Evolutionary conservation across 108 stramenopile species (phyloP), one percentile per base, ranked within the genome.

Genomic region (Aurantiochytrium sp.): DNA sequence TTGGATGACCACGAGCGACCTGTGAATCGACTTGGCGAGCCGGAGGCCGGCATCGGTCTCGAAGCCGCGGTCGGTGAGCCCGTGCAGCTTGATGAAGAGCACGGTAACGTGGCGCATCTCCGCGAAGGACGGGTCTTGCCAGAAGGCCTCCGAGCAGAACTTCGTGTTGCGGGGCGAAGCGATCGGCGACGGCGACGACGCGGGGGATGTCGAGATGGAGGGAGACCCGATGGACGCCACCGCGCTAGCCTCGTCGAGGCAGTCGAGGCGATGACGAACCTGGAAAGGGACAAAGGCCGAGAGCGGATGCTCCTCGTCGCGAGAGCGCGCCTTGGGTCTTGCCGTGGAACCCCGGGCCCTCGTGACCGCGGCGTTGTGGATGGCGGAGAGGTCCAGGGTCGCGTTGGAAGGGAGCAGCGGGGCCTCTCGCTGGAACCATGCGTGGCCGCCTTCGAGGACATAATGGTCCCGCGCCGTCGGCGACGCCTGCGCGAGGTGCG

Each of bases 21-120:
- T 48, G 73, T 81, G 73, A 81, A 81, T 81, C 12, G 73, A 41
- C 27, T 81, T 48, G n/a, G 73, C 73, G 12, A 81, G 73, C 19
- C 45, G 39, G 12, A 21, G 36, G 39, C 73, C 73, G 17, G 50
- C 45, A 24, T 81, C 73, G 6, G 50, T 24, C 12, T 41, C 39
- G 24, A 48, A 81, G 42, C 36, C 45, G 73, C 21, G 27, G 17
- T 81, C 73, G 12, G 73, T 39, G 73, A 81, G 39, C 12, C 42
- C 39, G 39, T 81, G 73, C 6, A 81, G 39, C 73, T 81, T 81
- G 30, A 81, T 81, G 45, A 81, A 81, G 42, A 81, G 45, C 39
- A 81, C 73, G 0, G 73, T 81, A 6, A 81, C 73, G 73, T 48
- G 45, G 3, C 73, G 73, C 73, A 81, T 81, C 73, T 81, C 73